Percentiles rank a stretch among this genome's conserved stretches.
Conservation (phyloP, 139 green algal genomes). For the Chlorella sp. region DNA sequence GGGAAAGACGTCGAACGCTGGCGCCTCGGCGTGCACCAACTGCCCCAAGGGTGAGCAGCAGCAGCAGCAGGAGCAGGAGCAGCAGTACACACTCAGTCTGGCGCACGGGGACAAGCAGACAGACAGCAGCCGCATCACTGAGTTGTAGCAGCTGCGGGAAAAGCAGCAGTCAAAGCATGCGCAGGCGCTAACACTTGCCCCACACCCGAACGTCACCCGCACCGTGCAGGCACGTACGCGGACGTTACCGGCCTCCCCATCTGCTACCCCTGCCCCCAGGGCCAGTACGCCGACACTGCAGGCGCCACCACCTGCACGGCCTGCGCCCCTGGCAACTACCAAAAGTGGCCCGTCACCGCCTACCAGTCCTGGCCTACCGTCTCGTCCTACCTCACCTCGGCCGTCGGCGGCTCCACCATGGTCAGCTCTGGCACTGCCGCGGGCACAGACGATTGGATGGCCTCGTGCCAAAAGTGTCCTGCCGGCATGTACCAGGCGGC, state of each 20-base stretch:
- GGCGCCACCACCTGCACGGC: neutral
- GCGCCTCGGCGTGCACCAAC: neutral
- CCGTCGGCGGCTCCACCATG: neutral
- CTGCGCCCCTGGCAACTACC: slow-evolving; percentile 1
- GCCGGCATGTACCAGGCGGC: neutral
- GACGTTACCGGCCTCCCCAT: slow-evolving; percentile 2
- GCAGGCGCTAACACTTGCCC: too few relatives aligned
- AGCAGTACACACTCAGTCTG: too few relatives aligned
- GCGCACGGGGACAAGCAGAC: too few relatives aligned
- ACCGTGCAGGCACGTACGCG: slow-evolving; percentile 1
- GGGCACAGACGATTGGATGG: neutral
- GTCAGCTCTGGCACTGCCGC: neutral
- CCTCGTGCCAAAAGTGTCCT: neutral
- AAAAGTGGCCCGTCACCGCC: neutral
- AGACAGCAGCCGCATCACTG: too few relatives aligned
- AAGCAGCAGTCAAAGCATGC: too few relatives aligned
- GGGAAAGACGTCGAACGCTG: neutral
- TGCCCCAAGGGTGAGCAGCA: slow-evolving; percentile 1
- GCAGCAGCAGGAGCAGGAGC: too few relatives aligned
- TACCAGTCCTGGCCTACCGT: neutral
- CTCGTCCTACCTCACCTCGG: neutral
- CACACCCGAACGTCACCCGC: too few relatives aligned
- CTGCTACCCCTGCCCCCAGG: slow-evolving; percentile 4
- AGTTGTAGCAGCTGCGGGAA: too few relatives aligned
- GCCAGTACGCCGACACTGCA: neutral